Conservation (phyloP, 352 stramenopile genomes). For the Phytopythium helicoides region DNA sequence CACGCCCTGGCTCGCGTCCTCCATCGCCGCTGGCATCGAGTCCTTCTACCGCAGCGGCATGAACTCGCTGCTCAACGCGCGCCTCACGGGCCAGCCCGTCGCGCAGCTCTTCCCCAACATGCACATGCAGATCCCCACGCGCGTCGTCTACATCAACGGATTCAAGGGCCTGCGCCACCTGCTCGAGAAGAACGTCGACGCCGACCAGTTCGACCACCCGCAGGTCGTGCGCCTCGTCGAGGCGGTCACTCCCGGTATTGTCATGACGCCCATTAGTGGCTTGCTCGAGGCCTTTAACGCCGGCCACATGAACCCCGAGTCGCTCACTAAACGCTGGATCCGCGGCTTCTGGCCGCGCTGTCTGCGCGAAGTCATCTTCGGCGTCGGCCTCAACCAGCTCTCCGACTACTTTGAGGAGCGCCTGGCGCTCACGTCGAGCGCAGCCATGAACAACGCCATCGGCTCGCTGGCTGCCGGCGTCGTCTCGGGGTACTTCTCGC, state of each 20-base stretch:
- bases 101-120: slow-evolving; percentile 92
- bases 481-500: slow-evolving; percentile 91
- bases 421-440: slow-evolving; percentile 60
- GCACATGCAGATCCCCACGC: slow-evolving; percentile 92
- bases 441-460: slow-evolving; percentile 85
- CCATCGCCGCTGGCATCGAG: slow-evolving; percentile 89
- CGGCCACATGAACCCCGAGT: slow-evolving; percentile 92
- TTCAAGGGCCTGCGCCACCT: slow-evolving; percentile 91
- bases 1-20: slow-evolving; percentile 89
- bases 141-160: slow-evolving; percentile 92
- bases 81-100: slow-evolving; percentile 75
- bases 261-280: slow-evolving; percentile 92
- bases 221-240: slow-evolving; percentile 73
- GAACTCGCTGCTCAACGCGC: slow-evolving; percentile 91
- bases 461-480: slow-evolving; percentile 88
- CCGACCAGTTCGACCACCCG: slow-evolving; percentile 80
- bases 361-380: slow-evolving; percentile 93
- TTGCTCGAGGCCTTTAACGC: slow-evolving; percentile 93
- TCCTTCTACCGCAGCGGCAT: slow-evolving; percentile 92
- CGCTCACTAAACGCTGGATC: slow-evolving; percentile 87
- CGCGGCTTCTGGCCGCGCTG: slow-evolving; percentile 81
- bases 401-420: slow-evolving; percentile 94
- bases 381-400: slow-evolving; percentile 92
- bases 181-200: slow-evolving; percentile 84
- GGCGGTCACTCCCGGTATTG: slow-evolving; percentile 85